Conservation (phyloP, 2,329 filamentous ascomycete species). For the Fonsecaea monophora region DNA sequence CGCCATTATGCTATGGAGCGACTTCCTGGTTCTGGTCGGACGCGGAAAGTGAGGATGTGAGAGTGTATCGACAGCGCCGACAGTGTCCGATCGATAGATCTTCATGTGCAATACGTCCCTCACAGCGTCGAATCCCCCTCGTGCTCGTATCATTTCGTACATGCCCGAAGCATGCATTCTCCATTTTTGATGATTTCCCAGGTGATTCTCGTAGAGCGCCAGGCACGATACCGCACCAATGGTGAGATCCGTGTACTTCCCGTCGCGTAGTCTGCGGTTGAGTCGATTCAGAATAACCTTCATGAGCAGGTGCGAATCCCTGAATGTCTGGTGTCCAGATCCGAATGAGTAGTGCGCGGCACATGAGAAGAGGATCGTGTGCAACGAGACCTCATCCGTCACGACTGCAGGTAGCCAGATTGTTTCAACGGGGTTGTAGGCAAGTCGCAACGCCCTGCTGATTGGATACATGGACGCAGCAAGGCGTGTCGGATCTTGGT, state of each 20-base stretch:
- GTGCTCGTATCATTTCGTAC: slow-evolving; percentile 33
- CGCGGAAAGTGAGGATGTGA: slow-evolving; percentile 27
- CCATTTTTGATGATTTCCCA: slow-evolving; percentile 31
- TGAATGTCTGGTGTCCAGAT: slow-evolving; percentile 12
- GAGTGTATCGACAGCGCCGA: slow-evolving; percentile 34
- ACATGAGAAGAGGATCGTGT: slow-evolving; percentile 32
- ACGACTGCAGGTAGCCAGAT: slow-evolving; percentile 34
- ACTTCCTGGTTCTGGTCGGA: slow-evolving; percentile 12
- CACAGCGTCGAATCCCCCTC: slow-evolving; percentile 31
- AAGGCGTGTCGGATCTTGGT: slow-evolving; percentile 30
- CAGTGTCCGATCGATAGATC: slow-evolving; percentile 33
- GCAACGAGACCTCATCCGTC: slow-evolving; percentile 31
- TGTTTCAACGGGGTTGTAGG: slow-evolving; percentile 27
- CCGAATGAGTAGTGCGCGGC: slow-evolving; percentile 25
- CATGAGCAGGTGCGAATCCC: slow-evolving; percentile 28
- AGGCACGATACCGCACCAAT: slow-evolving; percentile 36
- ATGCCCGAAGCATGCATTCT: slow-evolving; percentile 34
- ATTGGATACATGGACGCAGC: slow-evolving; percentile 30
- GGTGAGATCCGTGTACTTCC: slow-evolving; percentile 31
- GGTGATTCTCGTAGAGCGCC: slow-evolving; percentile 29
- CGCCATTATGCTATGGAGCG: slow-evolving; percentile 12
- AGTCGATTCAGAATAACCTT: slow-evolving; percentile 34
- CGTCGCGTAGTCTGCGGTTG: slow-evolving; percentile 27
- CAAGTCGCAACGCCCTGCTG: slow-evolving; percentile 20
- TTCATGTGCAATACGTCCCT: slow-evolving; percentile 28